Conservation (phyloP, 495 filamentous ascomycete genomes). For the Penicillium simplicissimum region DNA sequence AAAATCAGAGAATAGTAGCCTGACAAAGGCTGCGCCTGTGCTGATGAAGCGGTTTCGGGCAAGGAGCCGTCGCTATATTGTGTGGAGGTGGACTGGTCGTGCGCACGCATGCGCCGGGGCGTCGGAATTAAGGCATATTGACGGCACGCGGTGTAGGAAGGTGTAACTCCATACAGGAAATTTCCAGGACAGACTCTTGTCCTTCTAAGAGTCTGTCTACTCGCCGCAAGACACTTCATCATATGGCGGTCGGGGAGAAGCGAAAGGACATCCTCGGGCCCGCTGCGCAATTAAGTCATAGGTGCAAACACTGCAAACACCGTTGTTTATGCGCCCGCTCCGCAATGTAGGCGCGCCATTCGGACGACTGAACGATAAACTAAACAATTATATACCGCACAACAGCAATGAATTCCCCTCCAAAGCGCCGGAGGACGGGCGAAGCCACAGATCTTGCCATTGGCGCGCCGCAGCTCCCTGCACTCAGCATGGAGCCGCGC, state of each 20-base stretch:
- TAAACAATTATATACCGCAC: conserved; percentile 7
- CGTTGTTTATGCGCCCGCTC: conserved; percentile 28
- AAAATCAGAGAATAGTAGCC: conserved; percentile 45
- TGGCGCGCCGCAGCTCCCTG: conserved; percentile 30
- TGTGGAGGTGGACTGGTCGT: conserved; percentile 10
- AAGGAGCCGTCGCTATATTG: conserved; percentile 17
- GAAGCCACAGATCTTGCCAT: conserved; percentile 38
- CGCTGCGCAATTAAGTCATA: conserved; percentile 36
- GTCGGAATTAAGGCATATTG: conserved; percentile 26
- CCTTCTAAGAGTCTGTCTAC: conserved; percentile 23
- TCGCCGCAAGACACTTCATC: conserved; percentile 36
- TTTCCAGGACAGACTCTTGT: not conserved
- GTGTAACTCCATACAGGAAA: not conserved
- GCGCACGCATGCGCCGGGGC: conserved; percentile 27
- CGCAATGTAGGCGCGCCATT: conserved; percentile 12
- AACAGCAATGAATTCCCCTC: conserved; percentile 45
- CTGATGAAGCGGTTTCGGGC: conserved; percentile 8
- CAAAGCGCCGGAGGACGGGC: conserved; percentile 65
- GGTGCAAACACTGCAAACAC: conserved; percentile 48
- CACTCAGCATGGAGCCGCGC: conserved; percentile 29
- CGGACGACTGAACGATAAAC: conserved; percentile 1
- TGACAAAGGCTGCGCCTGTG: conserved; percentile 44
- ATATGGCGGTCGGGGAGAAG: conserved; percentile 14
- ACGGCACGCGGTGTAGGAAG: conserved; percentile 9
- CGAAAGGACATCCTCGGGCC: conserved; percentile 9